Conservation (phyloP, 2,329 filamentous ascomycete genomes). For the Pseudogymnoascus sp. region DNA sequence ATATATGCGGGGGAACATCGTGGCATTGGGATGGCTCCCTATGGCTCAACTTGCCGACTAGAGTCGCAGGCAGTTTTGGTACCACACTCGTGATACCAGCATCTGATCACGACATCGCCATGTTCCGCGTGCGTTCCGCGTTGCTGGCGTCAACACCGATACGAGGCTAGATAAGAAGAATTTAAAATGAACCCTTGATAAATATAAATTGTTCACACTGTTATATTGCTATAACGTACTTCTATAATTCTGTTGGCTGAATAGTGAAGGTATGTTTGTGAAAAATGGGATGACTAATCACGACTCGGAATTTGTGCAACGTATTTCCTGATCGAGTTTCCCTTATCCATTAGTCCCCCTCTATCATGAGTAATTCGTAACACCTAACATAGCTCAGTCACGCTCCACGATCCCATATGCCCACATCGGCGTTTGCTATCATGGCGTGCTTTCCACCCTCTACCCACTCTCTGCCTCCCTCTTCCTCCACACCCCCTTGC, state of each 20-base stretch:
- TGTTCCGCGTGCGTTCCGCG: background rate
- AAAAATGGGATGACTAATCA: background rate
- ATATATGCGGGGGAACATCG: background rate
- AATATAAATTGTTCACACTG: background rate
- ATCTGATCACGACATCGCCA: background rate
- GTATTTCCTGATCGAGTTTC: too few species aligned
- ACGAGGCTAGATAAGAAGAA: background rate
- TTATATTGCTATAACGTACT: too few species aligned
- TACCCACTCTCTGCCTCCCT: background rate
- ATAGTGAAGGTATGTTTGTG: background rate
- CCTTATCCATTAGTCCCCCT: too few species aligned
- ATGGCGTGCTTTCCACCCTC: background rate
- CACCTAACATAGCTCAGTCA: background rate
- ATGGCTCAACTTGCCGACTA: background rate
- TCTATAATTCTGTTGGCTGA: background rate
- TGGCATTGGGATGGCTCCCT: background rate
- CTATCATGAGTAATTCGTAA: background rate
- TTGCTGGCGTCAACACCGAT: background rate
- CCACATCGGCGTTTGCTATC: background rate
- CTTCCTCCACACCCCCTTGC: background rate
- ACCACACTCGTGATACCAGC: slow-evolving; percentile 5
- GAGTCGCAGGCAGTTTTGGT: background rate
- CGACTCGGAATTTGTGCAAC: background rate
- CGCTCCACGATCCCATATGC: background rate
- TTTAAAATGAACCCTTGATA: background rate